Evolutionary conservation across 2,329 filamentous ascomycete genomes (phyloP).

Genomic region (Claviceps capensis): DNA sequence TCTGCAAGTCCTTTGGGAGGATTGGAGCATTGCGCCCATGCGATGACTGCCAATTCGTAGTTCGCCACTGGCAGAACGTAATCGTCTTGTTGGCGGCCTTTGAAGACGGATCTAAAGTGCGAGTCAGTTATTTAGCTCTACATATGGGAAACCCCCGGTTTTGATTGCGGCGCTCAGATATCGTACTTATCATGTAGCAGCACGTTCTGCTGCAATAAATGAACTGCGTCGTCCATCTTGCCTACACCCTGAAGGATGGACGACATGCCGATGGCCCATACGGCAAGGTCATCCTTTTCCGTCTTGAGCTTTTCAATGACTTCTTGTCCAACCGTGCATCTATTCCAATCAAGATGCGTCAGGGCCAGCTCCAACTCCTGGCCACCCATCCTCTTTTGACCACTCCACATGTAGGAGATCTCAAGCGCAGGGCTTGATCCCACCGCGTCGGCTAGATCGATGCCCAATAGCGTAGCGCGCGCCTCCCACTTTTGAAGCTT

Average conservation of each 20-base stretch:
- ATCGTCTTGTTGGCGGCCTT: constrained; percentile 50
- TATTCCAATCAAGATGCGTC: constrained; percentile 46
- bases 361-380: constrained; percentile 51
- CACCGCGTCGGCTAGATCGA: constrained; percentile 65
- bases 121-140: neutral
- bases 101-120: constrained; percentile 34
- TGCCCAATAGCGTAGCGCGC: constrained; percentile 50
- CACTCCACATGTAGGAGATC: constrained; percentile 92
- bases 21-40: constrained; percentile 56
- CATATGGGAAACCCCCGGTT: neutral
- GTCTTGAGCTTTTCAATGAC: constrained; percentile 32
- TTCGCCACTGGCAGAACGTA: constrained; percentile 61
- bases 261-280: constrained; percentile 52
- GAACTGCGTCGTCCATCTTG: constrained; percentile 49
- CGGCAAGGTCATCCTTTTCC: constrained; percentile 46
- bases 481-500: constrained; percentile 85
- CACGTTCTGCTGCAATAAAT: constrained; percentile 49
- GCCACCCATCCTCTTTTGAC: constrained; percentile 63
- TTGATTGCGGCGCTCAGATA: neutral
- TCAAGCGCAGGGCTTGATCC: constrained; percentile 73
- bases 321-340: constrained; percentile 39
- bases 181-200: constrained; percentile 48
- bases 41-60: constrained; percentile 74
- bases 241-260: constrained; percentile 52
- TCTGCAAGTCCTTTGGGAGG: constrained; percentile 18